Conservation (phyloP, 306 rosid genomes). For the Cucumis sativus region DNA sequence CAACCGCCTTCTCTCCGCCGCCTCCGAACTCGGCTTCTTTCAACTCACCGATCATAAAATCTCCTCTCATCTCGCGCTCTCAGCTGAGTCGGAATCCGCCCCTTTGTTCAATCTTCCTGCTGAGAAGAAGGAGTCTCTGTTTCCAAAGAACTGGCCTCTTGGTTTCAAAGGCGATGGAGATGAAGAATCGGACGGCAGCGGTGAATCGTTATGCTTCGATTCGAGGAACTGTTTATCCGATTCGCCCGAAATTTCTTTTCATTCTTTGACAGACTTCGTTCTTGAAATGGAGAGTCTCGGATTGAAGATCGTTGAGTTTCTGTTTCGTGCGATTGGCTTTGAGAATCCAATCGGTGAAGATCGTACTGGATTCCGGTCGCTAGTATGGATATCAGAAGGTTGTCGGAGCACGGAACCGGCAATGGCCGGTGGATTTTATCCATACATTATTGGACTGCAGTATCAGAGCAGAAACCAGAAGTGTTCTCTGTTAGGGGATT, state of each 20-base stretch:
- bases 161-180: constrained; percentile 39
- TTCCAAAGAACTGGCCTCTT: constrained; percentile 60
- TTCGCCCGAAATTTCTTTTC: constrained; percentile 22
- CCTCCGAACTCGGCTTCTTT: constrained; percentile 43
- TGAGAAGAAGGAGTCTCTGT: constrained; percentile 26
- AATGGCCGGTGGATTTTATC: constrained; percentile 46
- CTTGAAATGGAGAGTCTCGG: constrained; percentile 49
- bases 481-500: constrained; percentile 47
- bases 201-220: constrained; percentile 61
- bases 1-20: constrained; percentile 21
- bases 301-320: constrained; percentile 30
- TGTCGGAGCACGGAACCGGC: constrained; percentile 8
- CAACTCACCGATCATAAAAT: constrained; percentile 52
- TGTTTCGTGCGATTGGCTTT: constrained; percentile 31
- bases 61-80: constrained; percentile 40
- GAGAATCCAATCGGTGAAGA: constrained; percentile 29
- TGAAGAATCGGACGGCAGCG: constrained; percentile 18
- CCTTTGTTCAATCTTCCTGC: constrained; percentile 40
- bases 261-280: constrained; percentile 37
- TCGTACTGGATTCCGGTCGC: constrained; percentile 29
- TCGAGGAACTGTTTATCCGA: constrained; percentile 17
- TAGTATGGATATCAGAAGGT: constrained; percentile 50
- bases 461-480: constrained; percentile 54
- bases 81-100: constrained; percentile 69
- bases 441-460: constrained; percentile 55